Conservation (phyloP, 2,329 filamentous ascomycete species). For the Spiromastix sp. region DNA sequence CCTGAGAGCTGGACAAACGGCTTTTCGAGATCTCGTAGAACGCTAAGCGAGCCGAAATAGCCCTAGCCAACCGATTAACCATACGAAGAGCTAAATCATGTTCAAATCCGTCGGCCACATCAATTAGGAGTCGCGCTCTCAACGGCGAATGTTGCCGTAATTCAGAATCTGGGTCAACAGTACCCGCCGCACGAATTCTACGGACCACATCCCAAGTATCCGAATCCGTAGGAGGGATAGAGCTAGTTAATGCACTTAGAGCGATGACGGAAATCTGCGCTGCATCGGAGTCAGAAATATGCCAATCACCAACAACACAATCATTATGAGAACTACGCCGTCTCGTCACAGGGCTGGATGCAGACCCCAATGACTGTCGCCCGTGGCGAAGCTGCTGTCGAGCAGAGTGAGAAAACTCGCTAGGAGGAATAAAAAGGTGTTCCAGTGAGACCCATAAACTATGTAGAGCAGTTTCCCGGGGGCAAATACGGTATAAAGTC, state of each 20-base stretch:
- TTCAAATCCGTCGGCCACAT: slow-evolving; percentile 36
- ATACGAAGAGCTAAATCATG: slow-evolving; percentile 43
- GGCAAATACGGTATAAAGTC: slow-evolving; percentile 27
- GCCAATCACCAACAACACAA: slow-evolving; percentile 14
- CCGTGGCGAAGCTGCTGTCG: slow-evolving; percentile 11
- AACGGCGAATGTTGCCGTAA: slow-evolving; percentile 23
- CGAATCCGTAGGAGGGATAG: slow-evolving; percentile 26
- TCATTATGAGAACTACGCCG: background rate
- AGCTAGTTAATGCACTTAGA: slow-evolving; percentile 28
- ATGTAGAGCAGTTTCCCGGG: slow-evolving; percentile 31
- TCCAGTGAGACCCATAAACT: slow-evolving; percentile 33
- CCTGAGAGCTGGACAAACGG: slow-evolving; percentile 19
- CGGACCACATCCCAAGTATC: slow-evolving; percentile 31
- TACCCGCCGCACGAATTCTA: slow-evolving; percentile 31
- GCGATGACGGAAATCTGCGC: slow-evolving; percentile 29
- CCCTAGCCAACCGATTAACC: slow-evolving; percentile 38
- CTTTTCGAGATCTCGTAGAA: slow-evolving; percentile 39
- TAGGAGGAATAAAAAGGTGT: slow-evolving; percentile 29
- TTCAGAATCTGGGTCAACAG: slow-evolving; percentile 27
- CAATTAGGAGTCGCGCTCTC: slow-evolving; percentile 22
- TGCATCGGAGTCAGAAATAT: slow-evolving; percentile 28
- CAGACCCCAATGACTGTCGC: slow-evolving; percentile 18
- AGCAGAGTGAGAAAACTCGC: slow-evolving; percentile 19
- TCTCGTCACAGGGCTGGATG: slow-evolving; percentile 4
- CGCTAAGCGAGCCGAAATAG: slow-evolving; percentile 38